Evolutionary conservation across 83 land plant genomes (phyloP).

Genomic region (Diphasiastrum complanatum): DNA sequence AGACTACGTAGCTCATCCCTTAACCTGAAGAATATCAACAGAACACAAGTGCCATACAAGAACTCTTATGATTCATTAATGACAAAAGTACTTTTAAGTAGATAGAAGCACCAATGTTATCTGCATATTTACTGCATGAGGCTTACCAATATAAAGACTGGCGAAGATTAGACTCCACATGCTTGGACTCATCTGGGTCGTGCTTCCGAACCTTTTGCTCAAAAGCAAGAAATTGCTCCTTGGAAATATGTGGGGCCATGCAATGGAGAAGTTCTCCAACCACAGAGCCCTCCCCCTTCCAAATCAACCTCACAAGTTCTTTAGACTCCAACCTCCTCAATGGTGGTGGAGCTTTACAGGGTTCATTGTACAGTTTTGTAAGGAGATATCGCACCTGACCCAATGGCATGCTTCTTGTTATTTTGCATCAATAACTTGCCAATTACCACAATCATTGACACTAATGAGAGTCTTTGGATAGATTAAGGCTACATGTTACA

Average conservation of each 20-base stretch:
- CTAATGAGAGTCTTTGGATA: neutral
- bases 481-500: neutral
- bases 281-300: constrained; percentile 85
- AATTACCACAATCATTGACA: neutral
- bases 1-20: constrained; percentile 80
- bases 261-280: constrained; percentile 74
- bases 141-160: constrained; percentile 74
- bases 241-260: constrained; percentile 63
- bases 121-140: neutral
- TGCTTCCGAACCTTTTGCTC: constrained; percentile 60
- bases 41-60: neutral
- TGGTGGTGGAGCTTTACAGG: constrained; percentile 86
- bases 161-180: constrained; percentile 44
- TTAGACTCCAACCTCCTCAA: constrained; percentile 55
- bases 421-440: neutral
- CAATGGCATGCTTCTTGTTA: neutral
- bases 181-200: constrained; percentile 54
- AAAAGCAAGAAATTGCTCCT: constrained; percentile 43
- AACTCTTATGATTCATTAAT: neutral
- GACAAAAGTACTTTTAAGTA: neutral
- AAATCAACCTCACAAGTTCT: constrained; percentile 47
- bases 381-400: constrained; percentile 76
- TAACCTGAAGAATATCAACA: constrained; percentile 46
- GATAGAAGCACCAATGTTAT: neutral
- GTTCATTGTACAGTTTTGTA: constrained; percentile 65